phyloP scores from a whole-genome alignment of 495 filamentous ascomycete genomes.

The Daldinia grandis region DNA sequence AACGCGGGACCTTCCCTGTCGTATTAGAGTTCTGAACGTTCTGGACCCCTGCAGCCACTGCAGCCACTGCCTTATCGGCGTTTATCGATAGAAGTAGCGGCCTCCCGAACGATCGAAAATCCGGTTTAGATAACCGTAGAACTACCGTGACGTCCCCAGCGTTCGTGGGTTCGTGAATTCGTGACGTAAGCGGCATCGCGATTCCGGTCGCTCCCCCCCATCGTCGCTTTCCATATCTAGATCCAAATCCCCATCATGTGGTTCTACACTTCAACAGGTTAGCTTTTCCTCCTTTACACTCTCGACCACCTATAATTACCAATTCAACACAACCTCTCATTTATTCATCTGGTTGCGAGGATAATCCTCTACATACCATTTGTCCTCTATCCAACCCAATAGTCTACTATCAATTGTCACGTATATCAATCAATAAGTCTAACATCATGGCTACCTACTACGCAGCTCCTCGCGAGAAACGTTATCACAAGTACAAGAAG shows the following conservation, averaged over 20 bases:
- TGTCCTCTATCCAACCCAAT: slow-evolving; percentile 10
- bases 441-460: slow-evolving; percentile 45
- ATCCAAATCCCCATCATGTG: slow-evolving; percentile 38
- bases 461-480: slow-evolving; percentile 43
- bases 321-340: not conserved
- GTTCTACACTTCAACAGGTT: slow-evolving; percentile 46
- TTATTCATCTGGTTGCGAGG: not conserved
- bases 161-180: slow-evolving; percentile 2
- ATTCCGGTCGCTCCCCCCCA: slow-evolving; percentile 3
- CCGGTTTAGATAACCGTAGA: slow-evolving; percentile 41
- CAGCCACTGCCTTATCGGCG: slow-evolving; percentile 3
- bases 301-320: not conserved
- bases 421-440: slow-evolving; percentile 3
- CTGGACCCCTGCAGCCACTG: slow-evolving; percentile 22
- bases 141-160: slow-evolving; percentile 14
- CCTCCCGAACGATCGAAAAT: slow-evolving; percentile 28
- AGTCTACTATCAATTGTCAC: not conserved
- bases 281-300: slow-evolving; percentile 16
- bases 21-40: slow-evolving; percentile 2
- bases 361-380: slow-evolving; percentile 8
- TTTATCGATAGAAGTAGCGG: slow-evolving; percentile 31
- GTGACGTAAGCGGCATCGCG: slow-evolving; percentile 33
- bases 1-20: slow-evolving; percentile 1
- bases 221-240: slow-evolving; percentile 20
- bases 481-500: slow-evolving; percentile 52